These are phyloP conservation scores for Arabidopsis suecica DNA, from an alignment of 345 rosid species.

Conservation along the genomic window DNA sequence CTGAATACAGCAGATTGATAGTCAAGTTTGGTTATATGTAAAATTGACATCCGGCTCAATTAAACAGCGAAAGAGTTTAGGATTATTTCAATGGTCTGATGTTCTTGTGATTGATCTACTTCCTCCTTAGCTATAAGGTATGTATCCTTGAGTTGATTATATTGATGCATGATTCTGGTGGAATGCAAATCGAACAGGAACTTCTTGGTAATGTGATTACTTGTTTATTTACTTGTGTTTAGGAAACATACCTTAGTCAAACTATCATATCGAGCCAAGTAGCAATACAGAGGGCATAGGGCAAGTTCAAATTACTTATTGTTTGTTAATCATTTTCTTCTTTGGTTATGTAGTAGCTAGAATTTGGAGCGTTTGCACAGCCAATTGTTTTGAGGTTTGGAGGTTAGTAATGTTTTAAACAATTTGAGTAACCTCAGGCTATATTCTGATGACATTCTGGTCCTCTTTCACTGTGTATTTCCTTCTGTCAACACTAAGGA, in stretches of 20 bases:
- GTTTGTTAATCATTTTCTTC: neutral
- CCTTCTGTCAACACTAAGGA: conserved; percentile 9
- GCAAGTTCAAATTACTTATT: neutral
- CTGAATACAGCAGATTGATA: neutral
- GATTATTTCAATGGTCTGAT: neutral
- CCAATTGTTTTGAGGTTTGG: conserved; percentile 6
- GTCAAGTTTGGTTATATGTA: neutral
- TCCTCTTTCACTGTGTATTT: conserved; percentile 4
- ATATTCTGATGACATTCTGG: neutral
- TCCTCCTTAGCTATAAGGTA: neutral
- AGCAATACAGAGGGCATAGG: conserved; percentile 16
- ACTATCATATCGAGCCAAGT: neutral
- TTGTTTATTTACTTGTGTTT: conserved; percentile 9
- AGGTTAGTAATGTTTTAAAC: conserved; percentile 13
- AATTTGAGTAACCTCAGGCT: neutral
- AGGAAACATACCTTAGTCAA: conserved; percentile 16
- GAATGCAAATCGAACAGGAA: conserved; percentile 6
- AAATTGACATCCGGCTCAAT: conserved; percentile 7
- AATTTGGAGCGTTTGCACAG: conserved; percentile 8
- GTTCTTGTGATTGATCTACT: conserved; percentile 4
- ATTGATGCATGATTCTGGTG: conserved; percentile 15
- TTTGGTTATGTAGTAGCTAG: conserved; percentile 8
- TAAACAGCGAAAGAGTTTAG: neutral
- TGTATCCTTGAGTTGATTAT: conserved; percentile 2
- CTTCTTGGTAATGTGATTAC: neutral